These are phyloP conservation scores for Butyriboletus appendiculatus DNA, from an alignment of 1,284 basidiomycete genomes.

Conservation along the genomic window DNA sequence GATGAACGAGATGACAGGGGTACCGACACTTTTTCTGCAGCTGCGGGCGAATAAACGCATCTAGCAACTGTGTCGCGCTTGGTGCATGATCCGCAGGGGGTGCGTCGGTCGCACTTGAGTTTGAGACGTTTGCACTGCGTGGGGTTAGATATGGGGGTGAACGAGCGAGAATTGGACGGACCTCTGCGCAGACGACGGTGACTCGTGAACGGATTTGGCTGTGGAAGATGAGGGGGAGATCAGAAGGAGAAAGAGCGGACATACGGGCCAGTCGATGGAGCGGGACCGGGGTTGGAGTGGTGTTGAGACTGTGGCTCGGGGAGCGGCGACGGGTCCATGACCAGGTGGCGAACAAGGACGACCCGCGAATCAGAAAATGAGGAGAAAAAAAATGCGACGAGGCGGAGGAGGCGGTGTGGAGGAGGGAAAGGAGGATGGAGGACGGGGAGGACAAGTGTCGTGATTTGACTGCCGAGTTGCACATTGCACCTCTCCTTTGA, in stretches of 20 bases:
- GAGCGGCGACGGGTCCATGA: slow-evolving; percentile 22
- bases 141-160: slow-evolving; percentile 20
- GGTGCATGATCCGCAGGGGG: slow-evolving; percentile 71
- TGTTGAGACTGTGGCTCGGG: slow-evolving; percentile 22
- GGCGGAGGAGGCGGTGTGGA: background rate
- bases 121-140: slow-evolving; percentile 81
- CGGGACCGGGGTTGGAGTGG: slow-evolving; percentile 14
- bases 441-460: background rate
- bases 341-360: background rate
- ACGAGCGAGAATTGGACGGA: slow-evolving; percentile 30
- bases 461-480: slow-evolving; percentile 15
- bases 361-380: background rate
- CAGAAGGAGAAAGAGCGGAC: slow-evolving; percentile 14
- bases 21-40: slow-evolving; percentile 77
- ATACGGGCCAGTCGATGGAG: slow-evolving; percentile 31
- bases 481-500: slow-evolving; percentile 25
- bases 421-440: background rate
- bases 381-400: background rate
- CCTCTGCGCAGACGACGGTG: slow-evolving; percentile 82
- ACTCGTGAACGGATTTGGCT: slow-evolving; percentile 78
- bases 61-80: slow-evolving; percentile 73
- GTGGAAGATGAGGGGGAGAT: slow-evolving; percentile 14
- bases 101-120: slow-evolving; percentile 75
- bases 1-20: slow-evolving; percentile 3
- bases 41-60: slow-evolving; percentile 77